Base-by-base conservation (phyloP, 176 grass and related monocot genomes). In the Cenchrus americanus region DNA sequence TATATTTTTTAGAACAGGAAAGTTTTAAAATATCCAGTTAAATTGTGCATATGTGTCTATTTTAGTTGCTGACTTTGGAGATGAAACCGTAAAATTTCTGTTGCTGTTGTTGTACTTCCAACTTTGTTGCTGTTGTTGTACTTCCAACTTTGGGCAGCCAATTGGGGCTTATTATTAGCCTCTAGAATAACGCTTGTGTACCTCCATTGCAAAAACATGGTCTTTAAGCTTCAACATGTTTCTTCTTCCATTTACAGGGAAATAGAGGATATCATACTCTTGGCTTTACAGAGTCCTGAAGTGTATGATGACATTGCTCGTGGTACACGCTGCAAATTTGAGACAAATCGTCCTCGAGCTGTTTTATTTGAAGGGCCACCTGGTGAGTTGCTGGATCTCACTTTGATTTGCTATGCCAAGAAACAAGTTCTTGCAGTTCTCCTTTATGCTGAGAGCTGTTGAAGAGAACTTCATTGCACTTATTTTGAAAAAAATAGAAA, bases 281-380 rank as follows among this genome's bases (percentile, higher is more conserved):
- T 95, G 83, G 93, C 93, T 73, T 80, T 98, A 83, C 96, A 92
- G 77, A 93, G 83, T 61, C 96, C 96, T 61, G 77, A 98, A 87
- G 87, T 98, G 85, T 98, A 98, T 85, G 96, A 98, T 85, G 93
- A 92, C 27, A 89, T 98, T 88, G 96, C 93, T 57, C 91, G 80
- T 47, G 91, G 91, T 60, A 95, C 96, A 34, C 93, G 87, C 17
- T 71, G 87, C 69, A 95, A 93, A 85, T 98, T 98, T 86, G 96
- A 98, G 84, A 95, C 87, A 76, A 95, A 98, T 77, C 80, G 93
- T 72, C 96, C 96, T 77, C 93, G 85, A 41, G 96, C 93, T 76
- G 89, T 98, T 62, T 89, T 98, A 71, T 98, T 98, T 78, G 96
- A 98, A 90, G 96, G 96, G 52, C 96, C 96, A 74, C 96, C 96